Conservation (phyloP, 2,329 filamentous ascomycete genomes). For the Atkinsonella hypoxylon region DNA sequence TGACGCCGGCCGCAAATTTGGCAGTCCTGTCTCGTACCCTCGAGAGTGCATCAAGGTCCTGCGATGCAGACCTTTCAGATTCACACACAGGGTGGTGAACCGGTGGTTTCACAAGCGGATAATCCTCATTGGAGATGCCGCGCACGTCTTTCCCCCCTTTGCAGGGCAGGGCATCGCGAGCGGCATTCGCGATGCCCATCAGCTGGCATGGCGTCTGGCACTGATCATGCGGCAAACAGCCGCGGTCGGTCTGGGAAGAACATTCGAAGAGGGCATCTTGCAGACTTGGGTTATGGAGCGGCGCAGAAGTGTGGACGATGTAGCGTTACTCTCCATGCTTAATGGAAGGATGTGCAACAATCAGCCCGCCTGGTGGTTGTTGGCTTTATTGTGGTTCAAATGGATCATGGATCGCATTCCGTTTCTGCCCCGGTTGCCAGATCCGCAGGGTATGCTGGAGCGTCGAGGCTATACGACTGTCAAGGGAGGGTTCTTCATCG, state of each 20-base stretch:
- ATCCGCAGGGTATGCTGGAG: conserved; percentile 4
- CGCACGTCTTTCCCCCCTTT: conserved; percentile 39
- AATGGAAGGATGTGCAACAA: conserved; percentile 5
- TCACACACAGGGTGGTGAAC: conserved; percentile 33
- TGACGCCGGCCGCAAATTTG: conserved; percentile 5
- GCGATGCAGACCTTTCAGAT: conserved; percentile 29
- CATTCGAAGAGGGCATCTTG: background rate
- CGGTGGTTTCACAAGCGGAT: conserved; percentile 29
- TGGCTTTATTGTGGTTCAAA: background rate
- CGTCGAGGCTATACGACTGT: conserved; percentile 6
- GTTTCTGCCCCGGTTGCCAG: background rate
- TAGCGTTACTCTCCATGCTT: conserved; percentile 3
- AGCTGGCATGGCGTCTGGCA: conserved; percentile 20
- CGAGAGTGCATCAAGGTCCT: conserved; percentile 32
- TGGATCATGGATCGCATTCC: conserved; percentile 1
- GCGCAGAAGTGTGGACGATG: conserved; percentile 6
- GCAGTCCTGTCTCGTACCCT: conserved; percentile 20
- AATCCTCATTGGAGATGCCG: conserved; percentile 34
- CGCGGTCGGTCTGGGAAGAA: background rate
- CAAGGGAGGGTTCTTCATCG: conserved; percentile 5
- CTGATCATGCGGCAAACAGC: background rate
- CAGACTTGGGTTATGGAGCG: conserved; percentile 7
- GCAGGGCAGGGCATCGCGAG: conserved; percentile 24
- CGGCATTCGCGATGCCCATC: conserved; percentile 21
- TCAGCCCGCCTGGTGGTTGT: background rate